Evolutionary conservation across 495 filamentous ascomycete species (phyloP), one percentile per base, ranked within the genome.

Genomic region (Filosporella fistucella): DNA sequence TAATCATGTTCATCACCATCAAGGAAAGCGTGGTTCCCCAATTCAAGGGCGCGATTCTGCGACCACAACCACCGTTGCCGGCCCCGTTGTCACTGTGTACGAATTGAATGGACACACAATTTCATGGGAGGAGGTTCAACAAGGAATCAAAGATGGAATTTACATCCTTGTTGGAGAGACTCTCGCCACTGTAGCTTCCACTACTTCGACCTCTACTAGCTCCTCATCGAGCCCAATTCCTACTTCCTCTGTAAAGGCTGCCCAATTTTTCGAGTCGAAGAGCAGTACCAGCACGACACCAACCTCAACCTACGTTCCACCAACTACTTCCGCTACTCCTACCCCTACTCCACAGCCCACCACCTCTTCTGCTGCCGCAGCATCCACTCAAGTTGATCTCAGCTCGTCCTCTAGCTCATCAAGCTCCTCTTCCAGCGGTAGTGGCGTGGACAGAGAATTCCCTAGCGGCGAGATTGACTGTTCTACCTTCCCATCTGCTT

Each of bases 401-500:
- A n/a, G n/a, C 12, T 35, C 32, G 32, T 13, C 32, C 30, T 17
- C 38, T 4, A 45, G 20, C 37, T n/a, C n/a, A n/a, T 14, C 29
- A 9, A 43, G 24, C 26, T 40, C 46, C 24, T 26, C 32, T 26
- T 24, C 45, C 23, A 33, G 43, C 46, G 40, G 44, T 29, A 53
- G 51, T 23, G 84, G 82, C 22, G 47, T 91, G 32, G 74, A 84
- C 57, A 62, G 67, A 6, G 70, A 82, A 4, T 97, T 97, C 76
- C 88, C 88, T 10, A 80, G 84, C 67, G 88, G 87, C 41, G 68
- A 83, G 54, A 45, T 91, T 25, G 67, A 74, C 52, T 98, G 93
- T 66, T 58, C 61, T 40, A 59, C 68, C 0, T 93, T 97, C 71
- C 94, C 94, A 20, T 82, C 81, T 10, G 72, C 80, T 0, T 97